A percentile compares a stretch with the other conserved stretches of the same genome.
Conservation (phyloP, 139 green algal species). For the Coelastrella sp. region DNA sequence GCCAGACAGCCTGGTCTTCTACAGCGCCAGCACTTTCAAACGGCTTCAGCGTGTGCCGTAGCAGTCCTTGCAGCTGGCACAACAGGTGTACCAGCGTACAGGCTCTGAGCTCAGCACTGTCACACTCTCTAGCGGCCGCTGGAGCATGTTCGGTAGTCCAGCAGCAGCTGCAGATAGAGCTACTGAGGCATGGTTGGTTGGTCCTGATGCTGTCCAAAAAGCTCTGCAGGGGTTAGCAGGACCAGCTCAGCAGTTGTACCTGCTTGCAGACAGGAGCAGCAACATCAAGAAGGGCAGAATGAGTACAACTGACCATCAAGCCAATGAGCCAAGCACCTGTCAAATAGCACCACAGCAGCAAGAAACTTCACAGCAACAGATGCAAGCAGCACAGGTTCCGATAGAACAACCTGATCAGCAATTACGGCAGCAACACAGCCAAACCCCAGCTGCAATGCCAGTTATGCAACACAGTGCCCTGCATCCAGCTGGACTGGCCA, state of each 20-base stretch:
- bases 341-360: too few relatives aligned
- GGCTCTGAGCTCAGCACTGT: not conserved
- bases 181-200: not conserved
- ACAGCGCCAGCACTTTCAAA: not conserved
- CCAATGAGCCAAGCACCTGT: too few relatives aligned
- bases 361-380: too few relatives aligned
- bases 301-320: too few relatives aligned
- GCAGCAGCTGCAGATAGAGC: not conserved
- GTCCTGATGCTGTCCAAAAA: not conserved
- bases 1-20: not conserved
- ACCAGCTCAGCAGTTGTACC: not conserved
- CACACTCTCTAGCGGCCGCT: not conserved
- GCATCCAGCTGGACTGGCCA: too few relatives aligned
- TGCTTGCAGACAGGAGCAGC: not conserved
- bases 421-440: too few relatives aligned
- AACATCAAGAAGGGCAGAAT: too few relatives aligned
- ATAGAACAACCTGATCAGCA: too few relatives aligned
- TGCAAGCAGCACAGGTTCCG: too few relatives aligned
- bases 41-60: not conserved
- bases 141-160: not conserved
- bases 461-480: too few relatives aligned
- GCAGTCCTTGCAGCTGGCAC: not conserved
- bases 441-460: too few relatives aligned
- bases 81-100: not conserved
- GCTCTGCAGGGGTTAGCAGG: not conserved